A percentile compares a stretch with the other conserved stretches of the same genome.
phyloP scores from a whole-genome alignment of 768 basidiomycete genomes.

The Mycena venus region DNA sequence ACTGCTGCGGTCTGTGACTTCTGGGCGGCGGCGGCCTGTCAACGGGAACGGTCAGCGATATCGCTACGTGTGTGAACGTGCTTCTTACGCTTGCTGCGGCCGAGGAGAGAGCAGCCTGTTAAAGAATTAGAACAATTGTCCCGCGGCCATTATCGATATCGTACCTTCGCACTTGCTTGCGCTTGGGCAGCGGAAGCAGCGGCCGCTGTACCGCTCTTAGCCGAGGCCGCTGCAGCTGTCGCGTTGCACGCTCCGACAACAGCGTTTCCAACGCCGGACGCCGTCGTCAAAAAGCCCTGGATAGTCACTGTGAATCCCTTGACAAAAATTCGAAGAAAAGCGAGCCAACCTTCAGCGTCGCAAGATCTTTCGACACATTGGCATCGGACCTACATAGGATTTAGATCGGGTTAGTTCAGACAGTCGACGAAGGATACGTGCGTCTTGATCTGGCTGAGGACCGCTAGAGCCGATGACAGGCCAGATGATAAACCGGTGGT shows the following conservation, averaged over 20 bases:
- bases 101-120: constrained; percentile 8
- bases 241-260: constrained; percentile 25
- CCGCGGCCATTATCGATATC: no score
- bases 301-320: not conserved
- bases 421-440: not conserved
- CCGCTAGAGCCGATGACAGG: constrained; percentile 23
- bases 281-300: constrained; percentile 19
- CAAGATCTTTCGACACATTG: constrained; percentile 22
- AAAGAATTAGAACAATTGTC: not conserved
- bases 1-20: constrained; percentile 15
- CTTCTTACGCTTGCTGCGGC: constrained; percentile 21
- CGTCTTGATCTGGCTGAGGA: constrained; percentile 31
- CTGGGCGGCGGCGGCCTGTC: constrained; percentile 20
- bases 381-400: constrained; percentile 3
- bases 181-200: not conserved
- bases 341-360: constrained; percentile 18
- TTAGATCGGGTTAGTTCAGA: not conserved
- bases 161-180: constrained; percentile 23
- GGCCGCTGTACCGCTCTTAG: not conserved
- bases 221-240: not conserved
- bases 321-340: not conserved
- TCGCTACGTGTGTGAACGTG: not conserved
- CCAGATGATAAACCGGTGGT: constrained; percentile 21
- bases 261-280: constrained; percentile 17
- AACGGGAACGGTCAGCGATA: not conserved